Percentiles rank a stretch among this genome's conserved stretches.
Conservation (phyloP, 768 basidiomycete species). For the Pleurotus cornucopiae region DNA sequence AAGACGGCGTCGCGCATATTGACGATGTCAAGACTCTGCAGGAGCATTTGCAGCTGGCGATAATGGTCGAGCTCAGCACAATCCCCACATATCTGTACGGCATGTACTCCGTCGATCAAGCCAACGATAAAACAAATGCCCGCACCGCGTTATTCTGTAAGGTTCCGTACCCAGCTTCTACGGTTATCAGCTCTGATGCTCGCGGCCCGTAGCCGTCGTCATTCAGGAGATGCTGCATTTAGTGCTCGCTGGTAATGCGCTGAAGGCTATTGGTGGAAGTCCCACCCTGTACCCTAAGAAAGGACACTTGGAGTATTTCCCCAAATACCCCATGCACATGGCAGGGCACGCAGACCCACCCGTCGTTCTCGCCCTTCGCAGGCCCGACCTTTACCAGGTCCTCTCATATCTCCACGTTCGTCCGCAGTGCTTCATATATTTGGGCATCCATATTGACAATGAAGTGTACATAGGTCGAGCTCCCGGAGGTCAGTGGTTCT, state of each 20-base stretch:
- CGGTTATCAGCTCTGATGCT: neutral
- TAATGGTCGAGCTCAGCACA: conserved; percentile 21
- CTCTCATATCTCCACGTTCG: conserved; percentile 5
- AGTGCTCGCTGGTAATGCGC: conserved; percentile 19
- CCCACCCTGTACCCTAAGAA: conserved; percentile 16
- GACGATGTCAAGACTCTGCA: neutral
- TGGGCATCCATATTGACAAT: neutral
- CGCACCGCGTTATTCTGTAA: conserved; percentile 11
- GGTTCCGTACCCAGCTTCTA: neutral
- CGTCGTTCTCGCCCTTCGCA: conserved; percentile 1
- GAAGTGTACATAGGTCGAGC: conserved; percentile 6
- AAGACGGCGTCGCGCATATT: neutral
- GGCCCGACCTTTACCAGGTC: conserved; percentile 1
- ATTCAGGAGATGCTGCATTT: conserved; percentile 24
- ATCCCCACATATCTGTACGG: conserved; percentile 22
- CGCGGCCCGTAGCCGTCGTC: conserved; percentile 15
- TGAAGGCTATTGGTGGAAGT: conserved; percentile 17
- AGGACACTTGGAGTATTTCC: conserved; percentile 10
- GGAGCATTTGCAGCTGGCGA: conserved; percentile 17
- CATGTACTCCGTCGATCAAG: conserved; percentile 20
- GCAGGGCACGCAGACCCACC: conserved; percentile 7
- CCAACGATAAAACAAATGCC: conserved; percentile 13
- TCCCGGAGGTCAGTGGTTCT: conserved; percentile 8
- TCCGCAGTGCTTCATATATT: neutral
- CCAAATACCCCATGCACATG: conserved; percentile 18